Base-by-base conservation (phyloP, 192 early-diverging fungal genomes). In the Backusella westeae region DNA sequence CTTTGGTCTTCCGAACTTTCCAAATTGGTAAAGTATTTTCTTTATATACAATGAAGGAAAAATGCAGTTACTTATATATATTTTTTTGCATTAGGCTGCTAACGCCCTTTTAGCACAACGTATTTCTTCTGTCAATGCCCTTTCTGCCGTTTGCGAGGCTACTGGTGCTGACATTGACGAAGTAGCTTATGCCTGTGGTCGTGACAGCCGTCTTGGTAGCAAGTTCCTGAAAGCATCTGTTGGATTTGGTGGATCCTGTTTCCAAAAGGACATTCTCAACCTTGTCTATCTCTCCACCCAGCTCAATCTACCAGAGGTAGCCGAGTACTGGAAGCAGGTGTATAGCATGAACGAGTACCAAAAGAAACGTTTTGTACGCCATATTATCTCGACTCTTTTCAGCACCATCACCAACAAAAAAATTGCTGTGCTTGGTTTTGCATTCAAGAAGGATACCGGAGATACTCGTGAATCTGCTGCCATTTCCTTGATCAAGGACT, bases 91-190 rank as follows among this genome's bases (percentile, higher is more conserved):
- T 52, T 72, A 91, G 90, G 94, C 96, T 6, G 91, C 96, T 12
- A 98, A 98, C 83, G 96, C 96, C 8, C 80, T 98, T 63, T 87
- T 98, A 52, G 96, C 96, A 1, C 96, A 98, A 86, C 92, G 96
- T 73, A 93, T 98, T 67, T 96, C 95, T 21, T 92, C 90, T 77
- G 91, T 98, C 79, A 98, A 98, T 84, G 87, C 96, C 1, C 84
- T 98, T 8, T 93, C 91, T 46, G 94, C 95, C 19, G 90, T 97
- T 21, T 98, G 96, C 84, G 96, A 98, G 83, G 93, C 93, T 34
- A 93, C 93, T 2, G 95, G 94, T 75, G 95, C 95, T 21, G 90
- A 94, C 84, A 91, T 98, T 17, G 89, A 94, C 75, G 93, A 96
- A 77, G 95, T 98, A 7, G 90, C 95, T 14, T 94, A 91, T 79